phyloP scores from a whole-genome alignment of 2,329 filamentous ascomycete genomes.

The Aureobasidium pullulans region DNA sequence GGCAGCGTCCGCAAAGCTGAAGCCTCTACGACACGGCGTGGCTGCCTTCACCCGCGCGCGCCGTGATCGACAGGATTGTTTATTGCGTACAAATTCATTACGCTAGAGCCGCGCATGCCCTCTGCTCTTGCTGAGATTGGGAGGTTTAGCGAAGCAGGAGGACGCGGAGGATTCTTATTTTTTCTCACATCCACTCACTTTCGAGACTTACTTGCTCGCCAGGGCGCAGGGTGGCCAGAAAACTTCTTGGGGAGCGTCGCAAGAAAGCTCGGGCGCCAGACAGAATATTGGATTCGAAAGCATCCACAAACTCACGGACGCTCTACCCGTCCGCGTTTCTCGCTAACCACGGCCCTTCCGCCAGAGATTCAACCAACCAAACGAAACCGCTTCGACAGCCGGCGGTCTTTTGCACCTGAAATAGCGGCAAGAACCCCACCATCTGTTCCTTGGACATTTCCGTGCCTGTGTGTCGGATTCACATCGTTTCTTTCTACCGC shows the following conservation, averaged over 20 bases:
- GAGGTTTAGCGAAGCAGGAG: conserved; percentile 3
- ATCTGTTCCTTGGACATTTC: conserved; percentile 16
- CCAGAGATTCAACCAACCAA: conserved; percentile 15
- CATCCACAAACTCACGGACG: conserved; percentile 9
- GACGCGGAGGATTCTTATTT: not conserved
- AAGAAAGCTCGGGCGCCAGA: not conserved
- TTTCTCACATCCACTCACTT: not conserved
- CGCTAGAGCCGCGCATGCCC: conserved; percentile 9
- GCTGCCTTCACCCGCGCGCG: conserved; percentile 1
- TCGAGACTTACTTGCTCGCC: not conserved
- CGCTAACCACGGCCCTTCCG: conserved; percentile 11
- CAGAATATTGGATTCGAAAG: conserved; percentile 10
- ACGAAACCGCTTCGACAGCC: conserved; percentile 8
- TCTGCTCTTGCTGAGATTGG: not conserved
- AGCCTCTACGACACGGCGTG: not conserved
- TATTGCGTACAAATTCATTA: conserved; percentile 12
- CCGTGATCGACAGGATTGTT: conserved; percentile 6
- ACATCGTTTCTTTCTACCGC: conserved; percentile 16
- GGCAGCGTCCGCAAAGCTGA: conserved; percentile 11
- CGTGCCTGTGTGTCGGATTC: conserved; percentile 15
- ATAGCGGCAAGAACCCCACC: conserved; percentile 15
- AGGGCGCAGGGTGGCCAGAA: conserved; percentile 1
- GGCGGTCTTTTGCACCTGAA: conserved; percentile 13
- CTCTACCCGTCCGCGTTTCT: conserved; percentile 11
- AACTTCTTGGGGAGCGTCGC: not conserved